Conservation (phyloP, 2,329 filamentous ascomycete species). For the Verticillium tricorpus region DNA sequence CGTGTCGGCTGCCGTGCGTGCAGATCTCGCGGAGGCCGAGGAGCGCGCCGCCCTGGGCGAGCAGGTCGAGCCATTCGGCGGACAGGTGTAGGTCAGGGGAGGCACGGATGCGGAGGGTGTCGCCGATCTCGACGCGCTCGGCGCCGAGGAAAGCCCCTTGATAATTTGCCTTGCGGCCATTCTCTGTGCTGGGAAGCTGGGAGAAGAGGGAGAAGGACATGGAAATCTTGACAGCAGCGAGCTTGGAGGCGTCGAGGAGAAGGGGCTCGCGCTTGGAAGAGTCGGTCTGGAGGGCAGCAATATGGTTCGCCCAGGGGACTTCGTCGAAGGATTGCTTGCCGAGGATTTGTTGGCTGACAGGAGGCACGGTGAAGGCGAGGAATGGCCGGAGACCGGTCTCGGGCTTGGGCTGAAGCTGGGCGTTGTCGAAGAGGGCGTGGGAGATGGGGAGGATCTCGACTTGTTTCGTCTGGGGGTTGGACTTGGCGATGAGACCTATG, state of each 20-base stretch:
- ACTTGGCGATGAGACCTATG: conserved; percentile 37
- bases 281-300: conserved; percentile 23
- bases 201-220: conserved; percentile 46
- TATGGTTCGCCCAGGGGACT: conserved; percentile 35
- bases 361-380: conserved; percentile 46
- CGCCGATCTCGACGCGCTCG: conserved; percentile 42
- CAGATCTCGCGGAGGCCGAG: conserved; percentile 37
- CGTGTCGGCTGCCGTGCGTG: conserved; percentile 27
- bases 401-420: conserved; percentile 29
- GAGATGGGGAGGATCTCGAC: conserved; percentile 35
- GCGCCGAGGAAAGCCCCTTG: conserved; percentile 47
- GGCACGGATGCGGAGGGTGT: conserved; percentile 43
- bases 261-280: conserved; percentile 35
- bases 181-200: conserved; percentile 23
- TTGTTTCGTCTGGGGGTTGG: conserved; percentile 17
- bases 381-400: conserved; percentile 43
- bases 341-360: conserved; percentile 32
- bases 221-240: conserved; percentile 44
- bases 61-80: conserved; percentile 25
- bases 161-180: conserved; percentile 29
- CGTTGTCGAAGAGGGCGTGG: conserved; percentile 30
- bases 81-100: conserved; percentile 9
- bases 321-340: conserved; percentile 34
- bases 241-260: conserved; percentile 45
- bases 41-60: conserved; percentile 22